Conservation (phyloP, 2,329 filamentous ascomycete genomes). For the Xylariaceae sp. region DNA sequence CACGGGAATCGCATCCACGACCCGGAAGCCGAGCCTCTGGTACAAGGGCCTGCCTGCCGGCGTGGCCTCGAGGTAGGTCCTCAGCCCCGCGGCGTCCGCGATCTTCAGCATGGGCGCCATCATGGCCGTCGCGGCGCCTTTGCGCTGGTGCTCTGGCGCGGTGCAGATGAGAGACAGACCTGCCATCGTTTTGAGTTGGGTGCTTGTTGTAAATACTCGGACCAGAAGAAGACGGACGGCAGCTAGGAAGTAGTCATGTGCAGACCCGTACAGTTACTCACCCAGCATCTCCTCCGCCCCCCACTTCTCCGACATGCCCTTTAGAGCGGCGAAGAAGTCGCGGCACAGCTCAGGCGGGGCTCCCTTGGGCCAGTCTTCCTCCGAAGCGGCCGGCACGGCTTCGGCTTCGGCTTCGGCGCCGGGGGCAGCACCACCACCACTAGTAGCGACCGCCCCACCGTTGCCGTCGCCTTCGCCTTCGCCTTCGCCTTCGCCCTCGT, state of each 20-base stretch:
- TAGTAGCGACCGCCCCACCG: too few relatives aligned
- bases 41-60: constrained; percentile 28
- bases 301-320: constrained; percentile 20
- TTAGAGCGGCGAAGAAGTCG: constrained; percentile 23
- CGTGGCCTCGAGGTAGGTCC: constrained; percentile 32
- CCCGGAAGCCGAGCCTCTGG: constrained; percentile 28
- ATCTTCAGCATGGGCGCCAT: constrained; percentile 27
- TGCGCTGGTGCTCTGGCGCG: constrained; percentile 26
- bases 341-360: constrained; percentile 20
- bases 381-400: too few relatives aligned
- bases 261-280: too few relatives aligned
- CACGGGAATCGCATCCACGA: constrained; percentile 24
- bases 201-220: too few relatives aligned
- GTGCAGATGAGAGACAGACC: constrained; percentile 30
- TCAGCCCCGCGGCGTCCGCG: constrained; percentile 26
- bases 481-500: too few relatives aligned
- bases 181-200: too few relatives aligned
- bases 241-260: too few relatives aligned
- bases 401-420: too few relatives aligned
- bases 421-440: too few relatives aligned
- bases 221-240: too few relatives aligned
- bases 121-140: constrained; percentile 27
- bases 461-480: too few relatives aligned
- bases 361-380: too few relatives aligned
- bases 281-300: constrained; percentile 26